Evolutionary conservation across 1,284 basidiomycete genomes (phyloP), one percentile per base, ranked within the genome.

Genomic region (Malassezia equina): DNA sequence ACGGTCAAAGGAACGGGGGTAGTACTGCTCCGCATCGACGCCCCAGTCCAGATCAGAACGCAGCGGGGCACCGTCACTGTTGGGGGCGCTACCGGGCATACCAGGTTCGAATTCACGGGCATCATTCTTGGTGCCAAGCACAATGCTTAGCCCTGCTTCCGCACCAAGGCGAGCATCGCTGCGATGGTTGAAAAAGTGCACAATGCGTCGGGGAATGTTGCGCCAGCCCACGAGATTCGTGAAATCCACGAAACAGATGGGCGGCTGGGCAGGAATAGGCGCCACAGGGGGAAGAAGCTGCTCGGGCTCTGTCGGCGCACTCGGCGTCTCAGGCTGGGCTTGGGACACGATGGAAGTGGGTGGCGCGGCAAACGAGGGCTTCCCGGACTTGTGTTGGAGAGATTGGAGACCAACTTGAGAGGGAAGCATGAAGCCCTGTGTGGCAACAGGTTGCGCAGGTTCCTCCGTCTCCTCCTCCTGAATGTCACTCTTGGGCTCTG

Each of bases 181-280:
- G n/a, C 89, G 83, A 71, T 87, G 84, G 69, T 90, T 90, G 79
- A 95, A 96, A 77, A 89, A 93, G 65, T 85, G 85, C 80, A 83
- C 84, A 52, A 95, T 82, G 85, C 94, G 91, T 61, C 82, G 77
- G 4, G 91, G 90, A 58, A 95, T 84, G 69, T 89, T 87, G 34
- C 79, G 80, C 75, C 94, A 83, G 13, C 93, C 91, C 52, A 95
- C 81, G 63, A 86, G 80, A 69, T 93, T 86, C 51, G 81, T 80
- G 77, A 88, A 95, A n/a, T 87, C 82, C 29, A 95, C 83, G 52
- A 95, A 81, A 47, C 91, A 81, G 53, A 95, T 78, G 1, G 91
- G 86, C 0, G 91, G 86, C 48, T 86, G 83, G 0, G 81, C 79
- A 1, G 89, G 86, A 46, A 95, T 81, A 6, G 76, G 70, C 2